Evolutionary conservation across 371 early-diverging fungal species (phyloP), one percentile per base, ranked within the genome.

Genomic region (Haplosporangium sp.): DNA sequence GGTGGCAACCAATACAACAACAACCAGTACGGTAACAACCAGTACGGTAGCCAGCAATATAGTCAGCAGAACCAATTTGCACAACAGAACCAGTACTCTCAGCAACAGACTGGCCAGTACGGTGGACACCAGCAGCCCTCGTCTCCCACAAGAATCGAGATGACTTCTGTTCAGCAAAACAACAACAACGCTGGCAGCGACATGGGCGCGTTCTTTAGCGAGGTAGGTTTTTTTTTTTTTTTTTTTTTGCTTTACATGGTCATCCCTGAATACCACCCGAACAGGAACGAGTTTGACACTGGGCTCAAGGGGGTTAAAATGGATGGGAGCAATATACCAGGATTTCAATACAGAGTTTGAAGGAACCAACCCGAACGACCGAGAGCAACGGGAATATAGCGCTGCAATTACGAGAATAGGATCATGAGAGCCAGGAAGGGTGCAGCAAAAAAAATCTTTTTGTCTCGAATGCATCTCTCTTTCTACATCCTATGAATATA

Each of bases 131-230:
- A 67, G 47, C 73, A 73, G 48, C 65, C 63, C 10, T 16, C 60
- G 14, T 53, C 76, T 6, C 67, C 70, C 14, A 29, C 69, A 11
- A 60, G 70, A n/a, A 71, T 71, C 36, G 72, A 71, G 62, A 77
- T 77, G 77, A 56, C 45, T 21, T 38, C 69, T 11, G 59, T 75
- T 43, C 55, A 29, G 5, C 60, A 62, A 23, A 53, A 51, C 61
- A 61, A 60, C 42, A 52, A 55, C 52, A 47, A 23, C 41, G 55
- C 53, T 13, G 63, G 62, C 21, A 57, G 41, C 53, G 77, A 77
- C 61, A 77, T 77, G 64, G 57, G 53, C 18, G 64, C 64, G 5
- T 77, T 77, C 70, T 71, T 77, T 38, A 67, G 62, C 48, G 72
- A 77, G 68, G 77, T 77, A 77, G 36, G 59, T 48, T 12, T 38